These are phyloP conservation scores for Neurospora africana DNA, from an alignment of 495 filamentous ascomycete species.

Conservation along the genomic window DNA sequence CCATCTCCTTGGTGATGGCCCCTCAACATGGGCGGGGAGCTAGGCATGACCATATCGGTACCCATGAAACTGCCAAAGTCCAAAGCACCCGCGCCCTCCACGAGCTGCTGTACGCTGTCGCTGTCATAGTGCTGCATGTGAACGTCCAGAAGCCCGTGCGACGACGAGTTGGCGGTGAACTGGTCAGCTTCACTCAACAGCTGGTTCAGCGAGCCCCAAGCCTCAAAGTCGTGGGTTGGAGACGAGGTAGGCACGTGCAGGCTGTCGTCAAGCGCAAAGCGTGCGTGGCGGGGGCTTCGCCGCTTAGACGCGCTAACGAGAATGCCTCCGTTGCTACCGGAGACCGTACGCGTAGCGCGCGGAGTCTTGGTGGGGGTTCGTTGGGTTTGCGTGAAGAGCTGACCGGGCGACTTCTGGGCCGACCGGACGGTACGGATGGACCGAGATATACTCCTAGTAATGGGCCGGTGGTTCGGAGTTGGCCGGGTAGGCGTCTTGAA, in stretches of 20 bases:
- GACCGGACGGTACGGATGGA: conserved; percentile 35
- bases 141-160: conserved; percentile 21
- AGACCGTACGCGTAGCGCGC: conserved; percentile 11
- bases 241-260: conserved; percentile 20
- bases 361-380: conserved; percentile 36
- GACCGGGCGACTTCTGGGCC: conserved; percentile 25
- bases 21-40: conserved; percentile 37
- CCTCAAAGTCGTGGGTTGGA: conserved; percentile 30
- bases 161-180: conserved; percentile 27
- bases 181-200: conserved; percentile 46
- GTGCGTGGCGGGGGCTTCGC: conserved; percentile 28
- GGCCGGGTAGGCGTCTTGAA: conserved; percentile 49
- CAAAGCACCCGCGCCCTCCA: conserved; percentile 17
- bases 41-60: conserved; percentile 42
- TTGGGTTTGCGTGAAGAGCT: conserved; percentile 19
- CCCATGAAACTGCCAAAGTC: conserved; percentile 37
- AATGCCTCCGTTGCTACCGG: conserved; percentile 8
- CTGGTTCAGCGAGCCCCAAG: conserved; percentile 41
- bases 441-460: conserved; percentile 45
- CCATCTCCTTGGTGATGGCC: conserved; percentile 3
- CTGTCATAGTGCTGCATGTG: conserved; percentile 30
- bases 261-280: conserved; percentile 19
- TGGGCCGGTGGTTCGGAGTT: conserved; percentile 45
- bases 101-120: conserved; percentile 20
- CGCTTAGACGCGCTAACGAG: conserved; percentile 22